Conservation (phyloP, 257 asterid genomes). For the Primulina huaijiensis region DNA sequence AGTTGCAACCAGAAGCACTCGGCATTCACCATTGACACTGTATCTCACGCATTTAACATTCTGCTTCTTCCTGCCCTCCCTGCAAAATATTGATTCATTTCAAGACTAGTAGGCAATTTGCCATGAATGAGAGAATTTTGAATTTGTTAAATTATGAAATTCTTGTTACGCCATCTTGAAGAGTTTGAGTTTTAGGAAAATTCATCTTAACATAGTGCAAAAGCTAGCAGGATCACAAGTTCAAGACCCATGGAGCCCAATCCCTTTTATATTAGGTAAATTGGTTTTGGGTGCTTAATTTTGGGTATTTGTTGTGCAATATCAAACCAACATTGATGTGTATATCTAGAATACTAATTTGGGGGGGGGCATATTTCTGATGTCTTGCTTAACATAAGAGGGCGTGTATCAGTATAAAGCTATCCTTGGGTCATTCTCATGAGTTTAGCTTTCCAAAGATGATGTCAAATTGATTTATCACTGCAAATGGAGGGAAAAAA, state of each 20-base stretch:
- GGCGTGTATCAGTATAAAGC: background rate
- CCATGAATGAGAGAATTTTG: background rate
- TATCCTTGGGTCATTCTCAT: background rate
- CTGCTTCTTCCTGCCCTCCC: conserved; percentile 84
- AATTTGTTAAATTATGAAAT: too few species aligned
- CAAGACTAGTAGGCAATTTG: conserved; percentile 24
- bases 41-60: conserved; percentile 79
- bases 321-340: background rate
- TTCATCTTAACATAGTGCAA: background rate
- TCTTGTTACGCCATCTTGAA: background rate
- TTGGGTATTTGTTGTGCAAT: background rate
- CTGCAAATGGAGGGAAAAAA: background rate
- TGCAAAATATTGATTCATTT: conserved; percentile 38
- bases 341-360: too few species aligned
- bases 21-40: conserved; percentile 56
- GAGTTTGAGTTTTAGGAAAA: background rate
- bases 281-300: background rate
- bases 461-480: background rate
- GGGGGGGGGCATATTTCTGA: background rate
- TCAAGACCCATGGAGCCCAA: background rate
- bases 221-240: background rate
- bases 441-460: background rate
- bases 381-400: background rate
- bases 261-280: background rate
- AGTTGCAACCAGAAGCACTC: conserved; percentile 64